Percentiles rank a stretch among this genome's conserved stretches.
Conservation (phyloP, 768 basidiomycete species). For the Coprinopsis cinerea region DNA sequence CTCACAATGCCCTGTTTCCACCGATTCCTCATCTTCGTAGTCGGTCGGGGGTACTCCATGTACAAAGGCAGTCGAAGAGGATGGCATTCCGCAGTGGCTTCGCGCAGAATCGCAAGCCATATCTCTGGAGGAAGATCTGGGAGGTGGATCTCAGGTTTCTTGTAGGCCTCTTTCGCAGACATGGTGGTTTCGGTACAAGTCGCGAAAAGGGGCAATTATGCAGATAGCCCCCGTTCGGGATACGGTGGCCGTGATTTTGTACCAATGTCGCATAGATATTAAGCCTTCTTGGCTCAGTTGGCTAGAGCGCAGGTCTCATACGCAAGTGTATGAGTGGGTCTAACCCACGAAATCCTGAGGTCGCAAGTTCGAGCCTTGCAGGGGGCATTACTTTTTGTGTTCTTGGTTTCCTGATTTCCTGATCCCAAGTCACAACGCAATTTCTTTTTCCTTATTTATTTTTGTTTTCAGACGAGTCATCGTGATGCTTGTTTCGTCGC, state of each 20-base stretch:
- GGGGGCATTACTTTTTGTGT: conserved; percentile 31
- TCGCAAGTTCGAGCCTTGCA: conserved; percentile 59
- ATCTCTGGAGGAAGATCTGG: conserved; percentile 3
- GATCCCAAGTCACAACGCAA: not conserved
- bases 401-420: not conserved
- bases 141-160: not conserved
- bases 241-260: no score
- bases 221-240: no score
- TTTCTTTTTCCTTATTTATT: not conserved
- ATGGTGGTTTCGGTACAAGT: no score
- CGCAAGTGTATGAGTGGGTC: not conserved
- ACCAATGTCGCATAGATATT: not conserved
- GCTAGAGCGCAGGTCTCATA: conserved; percentile 14
- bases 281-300: conserved; percentile 13
- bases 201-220: no score
- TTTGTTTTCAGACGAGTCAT: no score
- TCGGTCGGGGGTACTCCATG: not conserved
- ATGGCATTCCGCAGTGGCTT: conserved; percentile 1
- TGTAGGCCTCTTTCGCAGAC: conserved; percentile 6
- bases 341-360: conserved; percentile 40
- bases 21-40: not conserved
- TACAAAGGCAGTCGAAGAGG: not conserved
- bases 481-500: no score
- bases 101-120: conserved; percentile 2
- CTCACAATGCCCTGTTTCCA: not conserved